Base-by-base conservation (phyloP, 306 rosid genomes). In the Lathyrus sativus region DNA sequence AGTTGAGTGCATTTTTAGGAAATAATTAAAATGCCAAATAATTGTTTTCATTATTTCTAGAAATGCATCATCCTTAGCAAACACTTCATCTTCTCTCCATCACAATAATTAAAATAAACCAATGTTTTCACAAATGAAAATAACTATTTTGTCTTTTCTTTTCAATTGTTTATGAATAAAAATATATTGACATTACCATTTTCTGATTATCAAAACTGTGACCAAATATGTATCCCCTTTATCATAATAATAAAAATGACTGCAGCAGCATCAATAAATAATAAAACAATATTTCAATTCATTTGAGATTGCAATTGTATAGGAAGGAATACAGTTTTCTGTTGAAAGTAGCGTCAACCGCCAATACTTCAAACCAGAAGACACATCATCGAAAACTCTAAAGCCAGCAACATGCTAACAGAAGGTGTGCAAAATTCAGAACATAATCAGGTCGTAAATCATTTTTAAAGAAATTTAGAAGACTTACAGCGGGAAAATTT, bases 401-500 rank as follows among this genome's bases (percentile, higher is more conserved):
- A 33, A 63, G 19, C 29, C 35, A 60, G 72, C 17, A 61, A 65
- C n/a, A 61, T 11, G 51, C 24, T 14, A 38, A 38, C 31, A 61
- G 15, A 28, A 48, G 26, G 43, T 5, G 17, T 17, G 29, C 73
- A 2, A 4, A 66, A 57, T 51, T 56, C 43, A 46, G 35, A 45
- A 66, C 18, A 64, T 70, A 74, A 63, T 45, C 59, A 55, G 7
- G 38, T 6, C 62, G 55, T 65, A 26, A 39, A 55, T n/a, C 45
- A 53, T 73, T 63, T 56, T 46, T 14, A 56, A 60, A 55, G 59
- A 75, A 72, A 51, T 49, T 62, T 54, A 67, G 72, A 73, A 54
- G 63, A 86, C 98, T 86, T 83, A 93, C 96, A 54, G 96, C 84
- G 28, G 95, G 90, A 65, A 90, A 93, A 73, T 93, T 93, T 86